These are phyloP conservation scores for Phycomyces blakesleeanus DNA, from an alignment of 192 early-diverging fungal genomes.

Conservation along the genomic window DNA sequence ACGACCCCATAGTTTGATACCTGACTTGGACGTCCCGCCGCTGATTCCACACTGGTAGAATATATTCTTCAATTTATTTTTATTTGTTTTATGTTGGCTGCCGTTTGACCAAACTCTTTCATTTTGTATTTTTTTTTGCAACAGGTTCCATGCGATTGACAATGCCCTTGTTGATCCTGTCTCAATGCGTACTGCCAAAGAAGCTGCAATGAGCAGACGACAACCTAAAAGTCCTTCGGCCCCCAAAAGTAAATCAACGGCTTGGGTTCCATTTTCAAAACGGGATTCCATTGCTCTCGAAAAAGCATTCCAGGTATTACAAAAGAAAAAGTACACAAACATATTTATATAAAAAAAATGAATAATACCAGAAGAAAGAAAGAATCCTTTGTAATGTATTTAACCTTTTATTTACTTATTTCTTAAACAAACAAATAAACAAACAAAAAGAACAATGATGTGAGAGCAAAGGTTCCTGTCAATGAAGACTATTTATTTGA, in stretches of 20 bases:
- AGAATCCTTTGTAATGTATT: not conserved
- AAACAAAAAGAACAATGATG: conserved; percentile 30
- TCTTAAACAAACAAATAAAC: not conserved
- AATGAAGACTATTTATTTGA: conserved; percentile 81
- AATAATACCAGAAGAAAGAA: not conserved
- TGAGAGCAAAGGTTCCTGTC: conserved; percentile 52
- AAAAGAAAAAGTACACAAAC: not conserved
- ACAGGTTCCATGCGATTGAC: conserved; percentile 51
- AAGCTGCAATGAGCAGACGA: conserved; percentile 16
- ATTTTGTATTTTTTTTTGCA: too few species aligned
- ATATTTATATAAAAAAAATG: too few species aligned
- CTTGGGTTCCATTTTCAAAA: conserved; percentile 53
- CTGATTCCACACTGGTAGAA: conserved; percentile 24
- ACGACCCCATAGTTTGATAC: conserved; percentile 23
- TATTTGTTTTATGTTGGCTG: not conserved
- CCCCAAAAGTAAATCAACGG: conserved; percentile 37
- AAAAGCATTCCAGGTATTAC: conserved; percentile 41
- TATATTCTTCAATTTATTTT: not conserved
- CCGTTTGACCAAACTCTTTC: too few species aligned
- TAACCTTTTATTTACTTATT: not conserved
- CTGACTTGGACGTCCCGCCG: conserved; percentile 22
- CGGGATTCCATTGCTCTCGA: conserved; percentile 57
- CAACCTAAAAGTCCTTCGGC: conserved; percentile 37
- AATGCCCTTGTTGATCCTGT: conserved; percentile 28
- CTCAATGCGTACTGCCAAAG: conserved; percentile 15